Evolutionary conservation across 192 early-diverging fungal species (phyloP).

Genomic region (Mortierella alpina): DNA sequence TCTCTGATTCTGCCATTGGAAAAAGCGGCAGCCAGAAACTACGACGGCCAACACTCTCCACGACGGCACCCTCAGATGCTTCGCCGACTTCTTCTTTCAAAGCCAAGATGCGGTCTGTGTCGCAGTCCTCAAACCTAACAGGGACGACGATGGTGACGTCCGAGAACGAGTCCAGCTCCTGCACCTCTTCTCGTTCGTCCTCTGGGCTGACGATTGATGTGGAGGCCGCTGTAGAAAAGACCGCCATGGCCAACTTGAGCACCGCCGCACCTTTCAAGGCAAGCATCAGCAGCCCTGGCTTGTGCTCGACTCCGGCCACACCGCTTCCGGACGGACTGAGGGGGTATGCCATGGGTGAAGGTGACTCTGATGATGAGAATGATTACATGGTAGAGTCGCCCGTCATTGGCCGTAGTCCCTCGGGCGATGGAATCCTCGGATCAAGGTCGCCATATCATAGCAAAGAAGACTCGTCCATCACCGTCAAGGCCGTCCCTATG

Average conservation of each 20-base stretch:
- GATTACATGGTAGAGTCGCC: neutral
- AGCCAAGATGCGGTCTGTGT: conserved; percentile 1
- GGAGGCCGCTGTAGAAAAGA: conserved; percentile 7
- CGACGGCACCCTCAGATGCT: neutral
- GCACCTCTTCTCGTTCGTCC: conserved; percentile 20
- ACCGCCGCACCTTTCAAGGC: conserved; percentile 18
- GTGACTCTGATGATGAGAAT: neutral
- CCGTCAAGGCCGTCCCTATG: neutral
- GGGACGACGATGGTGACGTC: neutral
- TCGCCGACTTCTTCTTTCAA: neutral
- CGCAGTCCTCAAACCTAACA: conserved; percentile 14
- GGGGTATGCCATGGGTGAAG: neutral
- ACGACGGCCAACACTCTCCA: conserved; percentile 8
- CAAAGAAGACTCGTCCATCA: conserved; percentile 13
- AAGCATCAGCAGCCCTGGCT: conserved; percentile 27
- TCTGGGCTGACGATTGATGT: conserved; percentile 6
- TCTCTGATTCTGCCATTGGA: neutral
- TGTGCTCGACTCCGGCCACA: conserved; percentile 24
- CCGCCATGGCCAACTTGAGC: conserved; percentile 1
- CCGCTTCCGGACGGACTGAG: conserved; percentile 3
- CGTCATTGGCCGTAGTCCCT: too few species aligned
- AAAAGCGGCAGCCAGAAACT: neutral
- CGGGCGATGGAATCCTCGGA: neutral
- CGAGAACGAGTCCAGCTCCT: neutral
- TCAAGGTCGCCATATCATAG: conserved; percentile 1